A percentile compares a stretch with the other conserved stretches of the same genome.
These are phyloP conservation scores for Ogataea pini DNA, from an alignment of 805 yeast genomes.

Conservation along the genomic window DNA sequence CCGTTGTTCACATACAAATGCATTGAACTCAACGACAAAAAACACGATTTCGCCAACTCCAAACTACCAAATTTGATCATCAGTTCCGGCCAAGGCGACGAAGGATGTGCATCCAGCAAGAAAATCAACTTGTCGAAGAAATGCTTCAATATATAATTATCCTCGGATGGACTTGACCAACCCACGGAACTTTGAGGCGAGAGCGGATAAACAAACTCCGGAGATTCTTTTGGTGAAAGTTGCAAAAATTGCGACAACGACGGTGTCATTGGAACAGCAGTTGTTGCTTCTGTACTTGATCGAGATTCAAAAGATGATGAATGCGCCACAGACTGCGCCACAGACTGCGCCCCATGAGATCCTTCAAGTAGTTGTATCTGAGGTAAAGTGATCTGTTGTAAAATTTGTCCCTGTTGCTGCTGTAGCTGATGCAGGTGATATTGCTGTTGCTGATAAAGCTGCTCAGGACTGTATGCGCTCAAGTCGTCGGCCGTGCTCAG, in stretches of 20 bases:
- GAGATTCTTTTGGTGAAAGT: slow-evolving; percentile 2
- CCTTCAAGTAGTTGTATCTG: slow-evolving; percentile 11
- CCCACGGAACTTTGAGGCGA: slow-evolving; percentile 9
- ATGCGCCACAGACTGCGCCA: not conserved
- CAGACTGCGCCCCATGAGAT: slow-evolving; percentile 1
- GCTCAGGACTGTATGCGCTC: slow-evolving; percentile 18
- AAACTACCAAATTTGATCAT: slow-evolving; percentile 58
- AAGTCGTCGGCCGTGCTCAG: slow-evolving; percentile 26
- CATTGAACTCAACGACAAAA: slow-evolving; percentile 55
- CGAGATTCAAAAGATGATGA: too few species aligned
- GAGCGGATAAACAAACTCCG: slow-evolving; percentile 6
- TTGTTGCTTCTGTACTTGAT: not conserved
- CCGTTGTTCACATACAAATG: slow-evolving; percentile 59
- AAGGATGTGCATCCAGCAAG: slow-evolving; percentile 58
- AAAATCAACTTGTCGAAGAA: slow-evolving; percentile 56
- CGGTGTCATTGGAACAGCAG: not conserved
- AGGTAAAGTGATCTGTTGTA: slow-evolving; percentile 19
- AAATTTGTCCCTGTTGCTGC: slow-evolving; percentile 22
- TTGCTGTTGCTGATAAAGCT: slow-evolving; percentile 18
- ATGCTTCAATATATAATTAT: slow-evolving; percentile 55
- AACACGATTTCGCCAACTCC: slow-evolving; percentile 58
- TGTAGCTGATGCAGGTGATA: slow-evolving; percentile 21
- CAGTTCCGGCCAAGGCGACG: slow-evolving; percentile 61
- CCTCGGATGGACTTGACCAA: slow-evolving; percentile 42
- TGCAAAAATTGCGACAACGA: not conserved